These are phyloP conservation scores for Fusarium mangiferae DNA, from an alignment of 2,329 filamentous ascomycete genomes.

Conservation along the genomic window DNA sequence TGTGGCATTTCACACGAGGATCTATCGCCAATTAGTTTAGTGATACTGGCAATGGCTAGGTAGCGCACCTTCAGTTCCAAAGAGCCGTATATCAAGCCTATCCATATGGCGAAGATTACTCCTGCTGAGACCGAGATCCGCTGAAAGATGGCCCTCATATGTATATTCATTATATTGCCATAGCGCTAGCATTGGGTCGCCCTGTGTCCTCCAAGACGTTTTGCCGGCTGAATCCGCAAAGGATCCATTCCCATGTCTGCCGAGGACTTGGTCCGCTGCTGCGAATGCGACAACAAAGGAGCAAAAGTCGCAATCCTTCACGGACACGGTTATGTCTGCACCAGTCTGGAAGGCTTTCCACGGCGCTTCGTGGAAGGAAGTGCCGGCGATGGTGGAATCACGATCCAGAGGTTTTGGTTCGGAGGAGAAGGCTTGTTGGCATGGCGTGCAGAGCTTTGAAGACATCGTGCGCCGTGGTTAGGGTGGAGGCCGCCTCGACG, in stretches of 20 bases:
- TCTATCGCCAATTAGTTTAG: not conserved
- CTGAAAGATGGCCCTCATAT: not conserved
- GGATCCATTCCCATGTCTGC: not conserved
- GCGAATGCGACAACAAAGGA: not conserved
- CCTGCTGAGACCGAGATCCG: not conserved
- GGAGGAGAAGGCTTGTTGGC: not conserved
- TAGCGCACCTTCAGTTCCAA: not conserved
- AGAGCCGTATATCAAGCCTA: not conserved
- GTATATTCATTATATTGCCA: not conserved
- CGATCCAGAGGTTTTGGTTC: not conserved
- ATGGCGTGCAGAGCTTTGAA: not conserved
- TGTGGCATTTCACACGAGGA: not conserved
- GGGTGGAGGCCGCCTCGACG: not conserved
- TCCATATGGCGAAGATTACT: rapidly evolving
- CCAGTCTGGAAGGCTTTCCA: not conserved
- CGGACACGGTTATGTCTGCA: not conserved
- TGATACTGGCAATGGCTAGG: rapidly evolving
- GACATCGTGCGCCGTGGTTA: not conserved
- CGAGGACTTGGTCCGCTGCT: not conserved
- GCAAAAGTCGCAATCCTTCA: not conserved
- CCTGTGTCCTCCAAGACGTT: not conserved
- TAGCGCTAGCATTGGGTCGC: not conserved
- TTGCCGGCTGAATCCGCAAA: not conserved
- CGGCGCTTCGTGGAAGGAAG: not conserved
- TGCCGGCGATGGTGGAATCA: not conserved